These are phyloP conservation scores for Albophoma yamanashiensis DNA, from an alignment of 2,329 filamentous ascomycete genomes.

Conservation along the genomic window DNA sequence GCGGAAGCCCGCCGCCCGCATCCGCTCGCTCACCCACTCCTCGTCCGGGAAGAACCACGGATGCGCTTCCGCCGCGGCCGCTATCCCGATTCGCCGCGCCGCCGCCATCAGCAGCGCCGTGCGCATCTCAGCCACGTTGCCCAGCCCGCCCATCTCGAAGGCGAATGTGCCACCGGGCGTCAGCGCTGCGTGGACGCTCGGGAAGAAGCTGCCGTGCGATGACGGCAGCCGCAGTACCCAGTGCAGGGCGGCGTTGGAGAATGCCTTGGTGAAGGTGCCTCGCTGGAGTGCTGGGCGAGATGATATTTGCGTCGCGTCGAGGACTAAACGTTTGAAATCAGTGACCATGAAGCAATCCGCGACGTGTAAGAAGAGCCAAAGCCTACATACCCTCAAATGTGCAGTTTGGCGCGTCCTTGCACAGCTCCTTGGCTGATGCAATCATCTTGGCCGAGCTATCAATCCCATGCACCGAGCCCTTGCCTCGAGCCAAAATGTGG, in stretches of 20 bases:
- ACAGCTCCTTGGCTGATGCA: neutral
- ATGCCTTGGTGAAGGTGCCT: neutral
- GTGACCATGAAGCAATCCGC: neutral
- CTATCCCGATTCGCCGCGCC: slow-evolving; percentile 36
- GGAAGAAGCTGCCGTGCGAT: neutral
- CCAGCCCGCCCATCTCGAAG: slow-evolving; percentile 64
- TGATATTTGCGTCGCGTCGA: neutral
- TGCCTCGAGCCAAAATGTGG: neutral
- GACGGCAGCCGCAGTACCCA: neutral
- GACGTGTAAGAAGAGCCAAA: neutral
- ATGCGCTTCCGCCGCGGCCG: slow-evolving; percentile 35
- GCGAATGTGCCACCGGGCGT: slow-evolving; percentile 43
- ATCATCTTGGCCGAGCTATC: neutral
- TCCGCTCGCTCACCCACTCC: slow-evolving; percentile 39
- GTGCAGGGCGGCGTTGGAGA: neutral
- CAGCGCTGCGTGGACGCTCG: neutral
- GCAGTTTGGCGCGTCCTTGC: neutral
- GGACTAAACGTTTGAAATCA: neutral
- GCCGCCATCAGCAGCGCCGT: slow-evolving; percentile 45
- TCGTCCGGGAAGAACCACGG: slow-evolving; percentile 69
- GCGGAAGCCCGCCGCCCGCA: slow-evolving; percentile 33
- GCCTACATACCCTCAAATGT: neutral
- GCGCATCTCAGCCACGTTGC: slow-evolving; percentile 55
- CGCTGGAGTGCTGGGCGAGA: neutral
- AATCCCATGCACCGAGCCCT: neutral